phyloP scores from a whole-genome alignment of 163 green algal genomes.

The Scenedesmus sp. region DNA sequence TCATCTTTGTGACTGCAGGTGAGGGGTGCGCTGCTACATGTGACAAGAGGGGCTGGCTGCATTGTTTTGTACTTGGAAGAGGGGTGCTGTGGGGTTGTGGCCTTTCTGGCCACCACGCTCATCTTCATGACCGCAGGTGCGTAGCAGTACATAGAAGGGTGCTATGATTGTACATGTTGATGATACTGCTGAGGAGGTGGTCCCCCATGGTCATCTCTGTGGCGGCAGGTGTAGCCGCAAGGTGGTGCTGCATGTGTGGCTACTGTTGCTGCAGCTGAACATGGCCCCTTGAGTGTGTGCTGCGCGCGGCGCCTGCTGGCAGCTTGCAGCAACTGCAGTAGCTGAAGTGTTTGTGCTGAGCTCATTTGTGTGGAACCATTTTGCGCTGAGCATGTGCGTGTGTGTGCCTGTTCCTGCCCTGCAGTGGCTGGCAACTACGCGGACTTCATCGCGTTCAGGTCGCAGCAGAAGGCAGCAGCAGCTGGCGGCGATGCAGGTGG shows the following conservation, averaged over 20 bases:
- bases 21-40: not conserved
- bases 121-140: conserved; percentile 85
- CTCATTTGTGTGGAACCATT: too few species aligned
- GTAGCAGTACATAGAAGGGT: conserved; percentile 57
- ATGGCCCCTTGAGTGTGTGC: not conserved
- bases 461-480: conserved; percentile 13
- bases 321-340: not conserved
- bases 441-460: conserved; percentile 59
- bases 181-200: too few species aligned
- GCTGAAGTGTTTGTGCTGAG: too few species aligned
- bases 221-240: too few species aligned
- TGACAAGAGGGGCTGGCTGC: too few species aligned
- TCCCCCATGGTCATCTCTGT: too few species aligned
- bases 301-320: not conserved
- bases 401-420: conserved; percentile 4
- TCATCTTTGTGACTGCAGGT: not conserved
- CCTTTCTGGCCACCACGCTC: conserved; percentile 91
- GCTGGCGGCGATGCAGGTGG: not conserved
- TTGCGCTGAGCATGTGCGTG: not conserved
- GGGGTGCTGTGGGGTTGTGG: conserved; percentile 18
- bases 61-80: too few species aligned
- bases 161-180: too few species aligned
- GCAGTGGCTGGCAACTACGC: conserved; percentile 67
- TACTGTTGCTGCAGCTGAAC: not conserved
- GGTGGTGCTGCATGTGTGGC: too few species aligned